phyloP scores from a whole-genome alignment of 495 filamentous ascomycete species.

The Podospora pseudocomata region DNA sequence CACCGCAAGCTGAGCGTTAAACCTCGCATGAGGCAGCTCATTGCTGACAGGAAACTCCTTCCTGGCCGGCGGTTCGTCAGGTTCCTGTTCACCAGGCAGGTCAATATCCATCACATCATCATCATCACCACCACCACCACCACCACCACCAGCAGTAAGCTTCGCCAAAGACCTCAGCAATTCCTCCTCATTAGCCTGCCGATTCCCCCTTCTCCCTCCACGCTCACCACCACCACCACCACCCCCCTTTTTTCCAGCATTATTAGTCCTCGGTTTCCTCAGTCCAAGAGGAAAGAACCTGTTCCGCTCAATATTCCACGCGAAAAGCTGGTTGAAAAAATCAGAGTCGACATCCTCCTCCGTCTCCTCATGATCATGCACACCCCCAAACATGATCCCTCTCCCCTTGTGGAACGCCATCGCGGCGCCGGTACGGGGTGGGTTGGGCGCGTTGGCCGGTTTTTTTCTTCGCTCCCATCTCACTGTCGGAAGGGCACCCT shows the following conservation, averaged over 20 bases:
- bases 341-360: constrained; percentile 95
- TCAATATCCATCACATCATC: constrained; percentile 49
- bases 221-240: constrained; percentile 46
- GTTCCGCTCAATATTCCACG: constrained; percentile 92
- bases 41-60: constrained; percentile 57
- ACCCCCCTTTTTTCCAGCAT: constrained; percentile 57
- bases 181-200: constrained; percentile 85
- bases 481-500: constrained; percentile 61
- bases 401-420: constrained; percentile 91
- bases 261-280: constrained; percentile 55
- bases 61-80: constrained; percentile 44
- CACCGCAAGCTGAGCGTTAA: constrained; percentile 85
- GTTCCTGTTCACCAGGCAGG: constrained; percentile 27
- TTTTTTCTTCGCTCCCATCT: constrained; percentile 92
- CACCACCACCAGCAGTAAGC: constrained; percentile 43
- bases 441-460: constrained; percentile 83
- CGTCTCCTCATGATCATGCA: constrained; percentile 87
- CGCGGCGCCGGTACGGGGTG: constrained; percentile 77
- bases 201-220: constrained; percentile 59
- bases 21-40: constrained; percentile 81
- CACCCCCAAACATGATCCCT: constrained; percentile 90
- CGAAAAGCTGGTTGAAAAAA: constrained; percentile 85
- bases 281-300: constrained; percentile 83
- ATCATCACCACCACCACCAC: constrained; percentile 9
- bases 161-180: constrained; percentile 78